phyloP scores from a whole-genome alignment of 1,284 basidiomycete species.

The Grifola frondosa region DNA sequence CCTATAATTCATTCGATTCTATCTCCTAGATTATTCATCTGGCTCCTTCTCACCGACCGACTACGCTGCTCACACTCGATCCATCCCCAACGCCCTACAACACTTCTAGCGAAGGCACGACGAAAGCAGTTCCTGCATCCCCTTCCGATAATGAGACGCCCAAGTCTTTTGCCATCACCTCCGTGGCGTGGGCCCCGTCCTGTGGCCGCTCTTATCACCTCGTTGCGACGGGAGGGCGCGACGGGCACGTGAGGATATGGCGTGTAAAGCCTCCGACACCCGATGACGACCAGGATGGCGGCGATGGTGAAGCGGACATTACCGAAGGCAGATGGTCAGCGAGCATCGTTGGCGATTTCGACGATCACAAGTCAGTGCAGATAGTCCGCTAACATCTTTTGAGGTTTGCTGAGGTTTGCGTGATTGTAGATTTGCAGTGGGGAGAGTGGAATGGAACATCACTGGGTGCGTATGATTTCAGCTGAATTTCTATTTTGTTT shows the following conservation, averaged over 20 bases:
- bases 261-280: constrained; percentile 56
- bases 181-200: constrained; percentile 87
- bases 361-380: constrained; percentile 66
- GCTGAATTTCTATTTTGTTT: too few relatives aligned
- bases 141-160: constrained; percentile 33
- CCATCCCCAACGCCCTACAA: constrained; percentile 30
- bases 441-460: constrained; percentile 83
- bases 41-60: constrained; percentile 47
- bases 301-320: constrained; percentile 40
- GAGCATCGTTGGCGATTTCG: constrained; percentile 80
- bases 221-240: constrained; percentile 83
- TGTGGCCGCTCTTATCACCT: constrained; percentile 92
- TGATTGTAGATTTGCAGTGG: constrained; percentile 60
- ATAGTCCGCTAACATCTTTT: not conserved
- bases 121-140: constrained; percentile 8
- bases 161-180: constrained; percentile 64
- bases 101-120: constrained; percentile 37
- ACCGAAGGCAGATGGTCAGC: constrained; percentile 68
- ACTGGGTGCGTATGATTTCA: constrained; percentile 65
- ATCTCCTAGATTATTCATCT: constrained; percentile 55
- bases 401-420: not conserved
- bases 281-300: constrained; percentile 28
- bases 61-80: constrained; percentile 34
- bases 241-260: constrained; percentile 89
- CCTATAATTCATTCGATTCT: constrained; percentile 2